These are phyloP conservation scores for Aspergillus eucalypticola DNA, from an alignment of 2,329 filamentous ascomycete genomes.

Conservation along the genomic window DNA sequence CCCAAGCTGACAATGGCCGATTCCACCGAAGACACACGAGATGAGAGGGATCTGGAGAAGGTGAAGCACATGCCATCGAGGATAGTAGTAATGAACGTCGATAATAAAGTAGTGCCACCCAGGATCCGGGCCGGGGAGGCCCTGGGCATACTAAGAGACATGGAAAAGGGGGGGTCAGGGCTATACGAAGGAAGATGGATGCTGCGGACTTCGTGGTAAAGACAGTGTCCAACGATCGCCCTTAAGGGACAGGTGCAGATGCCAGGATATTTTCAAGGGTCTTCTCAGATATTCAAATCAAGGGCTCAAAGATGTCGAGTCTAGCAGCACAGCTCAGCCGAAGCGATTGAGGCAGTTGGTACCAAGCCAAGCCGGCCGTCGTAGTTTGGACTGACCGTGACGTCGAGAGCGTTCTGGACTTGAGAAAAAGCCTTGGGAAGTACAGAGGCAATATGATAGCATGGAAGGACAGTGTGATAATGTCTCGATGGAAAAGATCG, in stretches of 20 bases:
- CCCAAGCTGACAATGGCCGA: slow-evolving; percentile 28
- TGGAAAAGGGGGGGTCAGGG: not conserved
- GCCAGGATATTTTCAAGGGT: too few relatives aligned
- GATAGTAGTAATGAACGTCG: slow-evolving; percentile 29
- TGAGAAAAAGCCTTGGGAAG: not conserved
- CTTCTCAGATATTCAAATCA: not conserved
- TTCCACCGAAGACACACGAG: slow-evolving; percentile 21
- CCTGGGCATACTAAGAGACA: slow-evolving; percentile 8
- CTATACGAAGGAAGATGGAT: slow-evolving; percentile 1
- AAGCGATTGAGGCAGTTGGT: not conserved
- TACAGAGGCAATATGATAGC: not conserved
- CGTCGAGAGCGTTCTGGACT: not conserved
- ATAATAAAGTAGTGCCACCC: slow-evolving; percentile 26
- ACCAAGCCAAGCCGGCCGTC: not conserved
- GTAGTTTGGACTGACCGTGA: not conserved
- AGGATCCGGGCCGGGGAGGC: slow-evolving; percentile 24
- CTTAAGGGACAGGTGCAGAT: not conserved
- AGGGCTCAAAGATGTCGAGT: not conserved
- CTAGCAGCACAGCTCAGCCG: not conserved
- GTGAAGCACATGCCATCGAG: slow-evolving; percentile 33
- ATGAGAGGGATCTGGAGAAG: slow-evolving; percentile 21
- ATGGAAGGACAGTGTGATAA: slow-evolving; percentile 3
- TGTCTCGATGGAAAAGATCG: slow-evolving; percentile 7
- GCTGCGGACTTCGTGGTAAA: not conserved
- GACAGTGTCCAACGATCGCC: not conserved